phyloP scores from a whole-genome alignment of 2,329 filamentous ascomycete species.

The Clarireedia hainanense region DNA sequence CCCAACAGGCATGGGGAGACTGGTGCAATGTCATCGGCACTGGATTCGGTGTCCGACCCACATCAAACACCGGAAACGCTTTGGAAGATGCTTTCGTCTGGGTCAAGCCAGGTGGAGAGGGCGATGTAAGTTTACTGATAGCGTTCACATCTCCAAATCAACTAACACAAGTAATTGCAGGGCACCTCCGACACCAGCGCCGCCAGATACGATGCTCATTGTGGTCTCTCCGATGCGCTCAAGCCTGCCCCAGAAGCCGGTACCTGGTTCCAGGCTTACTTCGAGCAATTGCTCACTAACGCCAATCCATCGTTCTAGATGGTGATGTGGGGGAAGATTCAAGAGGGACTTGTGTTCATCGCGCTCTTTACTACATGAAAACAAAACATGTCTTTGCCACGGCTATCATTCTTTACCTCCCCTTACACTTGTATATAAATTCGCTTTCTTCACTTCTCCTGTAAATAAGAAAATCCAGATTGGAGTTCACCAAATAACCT shows the following conservation, averaged over 20 bases:
- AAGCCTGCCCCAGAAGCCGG: slow-evolving; percentile 63
- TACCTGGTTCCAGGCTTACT: slow-evolving; percentile 52
- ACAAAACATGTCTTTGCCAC: neutral
- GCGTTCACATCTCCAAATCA: too few relatives aligned
- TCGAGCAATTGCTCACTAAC: slow-evolving; percentile 47
- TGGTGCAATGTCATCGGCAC: slow-evolving; percentile 61
- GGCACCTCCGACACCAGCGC: slow-evolving; percentile 35
- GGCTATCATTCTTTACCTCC: neutral
- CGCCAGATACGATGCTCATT: slow-evolving; percentile 43
- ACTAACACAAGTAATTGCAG: slow-evolving; percentile 6
- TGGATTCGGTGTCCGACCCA: slow-evolving; percentile 58
- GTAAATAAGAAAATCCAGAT: neutral
- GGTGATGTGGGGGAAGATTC: neutral
- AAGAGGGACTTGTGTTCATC: neutral
- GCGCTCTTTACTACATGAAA: neutral
- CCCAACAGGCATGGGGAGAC: slow-evolving; percentile 50
- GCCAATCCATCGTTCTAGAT: slow-evolving; percentile 44
- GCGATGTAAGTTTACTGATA: slow-evolving; percentile 20
- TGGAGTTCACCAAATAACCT: neutral
- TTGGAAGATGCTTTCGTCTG: slow-evolving; percentile 61
- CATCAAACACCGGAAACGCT: slow-evolving; percentile 49
- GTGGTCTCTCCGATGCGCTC: slow-evolving; percentile 43
- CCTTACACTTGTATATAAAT: slow-evolving; percentile 1
- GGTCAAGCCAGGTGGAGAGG: slow-evolving; percentile 59
- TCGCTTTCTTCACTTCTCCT: slow-evolving; percentile 1